Base-by-base conservation (phyloP, 257 asterid species). In the Solanum chiquidenum region DNA sequence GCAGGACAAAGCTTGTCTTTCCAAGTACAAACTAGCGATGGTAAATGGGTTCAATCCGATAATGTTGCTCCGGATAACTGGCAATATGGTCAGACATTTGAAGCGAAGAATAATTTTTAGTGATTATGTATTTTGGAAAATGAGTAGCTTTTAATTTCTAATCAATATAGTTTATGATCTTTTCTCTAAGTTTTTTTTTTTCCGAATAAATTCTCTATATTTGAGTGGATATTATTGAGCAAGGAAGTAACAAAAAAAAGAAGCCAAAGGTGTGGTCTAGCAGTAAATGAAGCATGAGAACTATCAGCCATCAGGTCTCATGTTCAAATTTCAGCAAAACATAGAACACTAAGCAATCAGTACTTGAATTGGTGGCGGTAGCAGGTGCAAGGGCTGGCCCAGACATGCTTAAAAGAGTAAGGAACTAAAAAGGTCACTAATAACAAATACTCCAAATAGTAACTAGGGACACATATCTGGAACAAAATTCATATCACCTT, bases 61-160 rank as follows among this genome's bases (percentile, higher is more conserved):
- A 38, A 64, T 64, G 83, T 66, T 71, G 46, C 8, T 21, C 84
- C 84, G 0, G 37, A 23, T n/a, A 37, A 25, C 73, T 86, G 88
- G 88, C 84, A 86, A 62, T 49, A 21, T 72, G 84, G 84, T 42
- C 88, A 86, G 83, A 52, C 49, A 23, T 86, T 72, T 25, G 72
- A 86, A 49, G 74, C 85, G 0, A 9, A 31, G 10, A 80, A 29
- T 18, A 80, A 46, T 46, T 80, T 72, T 80, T 29, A 80, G 5
- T 46, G 4, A 10, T 29, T 9, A 80, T 46, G 42, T 46, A 80
- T 29, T 49, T 25, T 4, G 40, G 25, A 14, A 77, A 76, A 25
- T 80, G 3, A 80, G 3, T 79, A 25, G 37, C 33, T 12, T 40
- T n/a, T 29, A 29, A 10, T 73, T 73, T 73, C n/a, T 73, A 73